These are phyloP conservation scores for Elaeis guineensis DNA, from an alignment of 176 grass and related monocot genomes.

Conservation along the genomic window DNA sequence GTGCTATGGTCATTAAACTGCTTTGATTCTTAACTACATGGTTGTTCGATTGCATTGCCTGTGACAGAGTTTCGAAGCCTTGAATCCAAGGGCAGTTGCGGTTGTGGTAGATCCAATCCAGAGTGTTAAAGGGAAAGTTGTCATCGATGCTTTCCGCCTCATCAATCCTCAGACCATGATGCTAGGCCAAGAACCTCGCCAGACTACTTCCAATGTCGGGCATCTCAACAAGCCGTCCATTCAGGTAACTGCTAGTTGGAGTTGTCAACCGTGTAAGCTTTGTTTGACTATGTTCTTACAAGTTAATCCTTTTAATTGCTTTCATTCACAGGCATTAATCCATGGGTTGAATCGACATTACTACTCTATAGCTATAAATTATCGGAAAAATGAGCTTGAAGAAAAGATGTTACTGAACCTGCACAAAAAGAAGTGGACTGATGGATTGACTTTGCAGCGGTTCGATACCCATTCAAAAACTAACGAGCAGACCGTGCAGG, in stretches of 20 bases:
- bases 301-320: conserved; percentile 8
- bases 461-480: conserved; percentile 87
- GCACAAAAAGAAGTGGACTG: conserved; percentile 99
- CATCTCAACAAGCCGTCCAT: conserved; percentile 99
- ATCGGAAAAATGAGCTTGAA: conserved; percentile 94
- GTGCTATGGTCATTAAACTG: too few relatives aligned
- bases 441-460: conserved; percentile 67
- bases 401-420: conserved; percentile 95
- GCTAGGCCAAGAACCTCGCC: conserved; percentile 95
- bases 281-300: too few relatives aligned
- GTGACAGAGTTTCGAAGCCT: conserved; percentile 90
- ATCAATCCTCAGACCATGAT: conserved; percentile 99
- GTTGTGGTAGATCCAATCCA: conserved; percentile 98
- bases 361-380: conserved; percentile 99
- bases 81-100: conserved; percentile 95
- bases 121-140: conserved; percentile 98
- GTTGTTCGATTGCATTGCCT: conserved; percentile 1
- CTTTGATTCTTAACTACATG: not conserved
- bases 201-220: conserved; percentile 95
- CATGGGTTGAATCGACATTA: conserved; percentile 96
- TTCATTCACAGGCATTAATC: conserved; percentile 56
- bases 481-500: conserved; percentile 92
- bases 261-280: too few relatives aligned
- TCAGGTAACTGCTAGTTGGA: conserved; percentile 43
- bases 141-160: conserved; percentile 96